Evolutionary conservation across 768 basidiomycete species (phyloP), one percentile per base, ranked within the genome.

Genomic region (Paxillus ammoniavirescens): DNA sequence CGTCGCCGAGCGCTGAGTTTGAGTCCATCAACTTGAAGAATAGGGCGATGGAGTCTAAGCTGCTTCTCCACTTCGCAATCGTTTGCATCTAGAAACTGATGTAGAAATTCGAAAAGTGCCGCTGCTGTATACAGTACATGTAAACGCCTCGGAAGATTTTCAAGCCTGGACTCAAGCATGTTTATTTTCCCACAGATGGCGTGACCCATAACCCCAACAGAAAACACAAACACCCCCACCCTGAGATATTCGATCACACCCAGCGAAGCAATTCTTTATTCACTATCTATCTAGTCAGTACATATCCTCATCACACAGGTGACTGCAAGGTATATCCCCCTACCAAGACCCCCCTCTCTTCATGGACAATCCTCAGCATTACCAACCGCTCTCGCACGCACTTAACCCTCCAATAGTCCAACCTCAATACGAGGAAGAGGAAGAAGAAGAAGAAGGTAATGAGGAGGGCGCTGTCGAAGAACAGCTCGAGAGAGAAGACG

Each of bases 311-410:
- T 59, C 53, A 40, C 35, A 21, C 40, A 42, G 47, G 53, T 48
- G 40, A 50, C 33, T 44, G 35, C 35, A 35, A 33, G 33, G 8
- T 12, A 35, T 35, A 35, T 12, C 12, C 10, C 8, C 12, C 35
- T 5, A 35, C 35, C 10, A 35, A 35, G 35, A 35, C 35, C 35
- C 33, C n/a, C 30, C 21, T 26, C 26, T 26, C 47, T 21, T 47
- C 54, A 77, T 80, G 78, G 77, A 88, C 72, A 87, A 87, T 67
- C 86, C 86, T 51, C 87, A 89, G 66, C 86, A 86, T 57, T 88
- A 91, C 72, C 87, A 89, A 57, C 86, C 89, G 26, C 78, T 91
- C 61, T 91, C 88, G 51, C 85, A 89, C 75, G 89, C 89, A 41
- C 76, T 91, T 37, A 75, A 87, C 66, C 84, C 83, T 0, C 85